Conservation (phyloP, 768 basidiomycete species). For the Macrolepiota albuminosa region DNA sequence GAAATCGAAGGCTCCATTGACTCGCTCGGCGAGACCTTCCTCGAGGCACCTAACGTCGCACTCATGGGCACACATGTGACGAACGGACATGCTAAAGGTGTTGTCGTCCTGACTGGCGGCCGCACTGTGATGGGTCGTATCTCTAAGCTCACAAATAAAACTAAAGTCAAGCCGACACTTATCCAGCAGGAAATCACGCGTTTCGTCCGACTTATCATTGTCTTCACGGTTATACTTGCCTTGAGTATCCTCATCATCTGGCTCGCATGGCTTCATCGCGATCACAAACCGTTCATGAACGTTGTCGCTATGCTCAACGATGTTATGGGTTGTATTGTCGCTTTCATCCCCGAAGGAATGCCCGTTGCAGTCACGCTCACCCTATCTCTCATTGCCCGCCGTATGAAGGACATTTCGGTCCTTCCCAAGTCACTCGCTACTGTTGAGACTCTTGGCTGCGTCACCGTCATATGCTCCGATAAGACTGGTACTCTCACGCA, state of each 20-base stretch:
- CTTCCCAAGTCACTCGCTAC: slow-evolving; percentile 49
- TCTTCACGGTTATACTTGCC: slow-evolving; percentile 34
- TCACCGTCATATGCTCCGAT: slow-evolving; percentile 49
- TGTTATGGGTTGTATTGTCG: slow-evolving; percentile 42
- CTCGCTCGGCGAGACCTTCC: slow-evolving; percentile 43
- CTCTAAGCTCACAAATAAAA: slow-evolving; percentile 46
- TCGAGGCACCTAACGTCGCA: slow-evolving; percentile 45
- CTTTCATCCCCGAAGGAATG: slow-evolving; percentile 43
- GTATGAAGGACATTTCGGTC: slow-evolving; percentile 13
- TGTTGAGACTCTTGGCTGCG: slow-evolving; percentile 62
- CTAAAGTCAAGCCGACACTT: slow-evolving; percentile 42
- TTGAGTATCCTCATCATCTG: slow-evolving; percentile 38
- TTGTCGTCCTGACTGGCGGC: slow-evolving; percentile 39
- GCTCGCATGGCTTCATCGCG: slow-evolving; percentile 37
- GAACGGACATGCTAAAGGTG: slow-evolving; percentile 35
- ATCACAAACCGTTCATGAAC: slow-evolving; percentile 42
- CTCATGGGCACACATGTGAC: slow-evolving; percentile 40
- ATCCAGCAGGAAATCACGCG: slow-evolving; percentile 46
- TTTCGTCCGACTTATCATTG: slow-evolving; percentile 49
- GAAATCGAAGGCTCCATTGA: slow-evolving; percentile 41
- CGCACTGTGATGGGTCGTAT: slow-evolving; percentile 48
- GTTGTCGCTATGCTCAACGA: slow-evolving; percentile 50
- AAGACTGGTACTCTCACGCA: slow-evolving; percentile 62
- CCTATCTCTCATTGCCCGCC: slow-evolving; percentile 22
- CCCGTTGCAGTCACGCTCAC: slow-evolving; percentile 54